Conservation (phyloP, 106 monocot species). For the Allium fistulosum region DNA sequence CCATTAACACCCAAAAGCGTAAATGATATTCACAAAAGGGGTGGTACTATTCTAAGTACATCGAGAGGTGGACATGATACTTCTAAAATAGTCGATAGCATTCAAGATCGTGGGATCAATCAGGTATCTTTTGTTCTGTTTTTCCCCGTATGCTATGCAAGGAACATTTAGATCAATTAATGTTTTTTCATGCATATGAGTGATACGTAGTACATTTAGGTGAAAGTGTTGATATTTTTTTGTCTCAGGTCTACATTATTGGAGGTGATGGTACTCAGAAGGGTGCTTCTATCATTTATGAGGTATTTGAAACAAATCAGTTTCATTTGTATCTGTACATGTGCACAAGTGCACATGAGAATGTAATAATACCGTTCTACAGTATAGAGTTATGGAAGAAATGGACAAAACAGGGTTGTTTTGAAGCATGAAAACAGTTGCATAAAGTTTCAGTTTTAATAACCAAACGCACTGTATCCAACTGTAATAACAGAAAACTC, state of each 20-base stretch:
- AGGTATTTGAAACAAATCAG: slow-evolving; percentile 35
- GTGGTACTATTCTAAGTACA: slow-evolving; percentile 77
- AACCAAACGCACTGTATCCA: no score
- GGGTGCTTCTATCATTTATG: slow-evolving; percentile 87
- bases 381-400: no score
- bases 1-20: slow-evolving; percentile 60
- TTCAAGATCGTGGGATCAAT: slow-evolving; percentile 84
- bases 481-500: no score
- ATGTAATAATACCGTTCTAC: background rate
- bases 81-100: slow-evolving; percentile 78
- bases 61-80: slow-evolving; percentile 90
- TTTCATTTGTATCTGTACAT: no score
- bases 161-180: background rate
- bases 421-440: no score
- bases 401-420: no score
- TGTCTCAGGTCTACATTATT: slow-evolving; percentile 75
- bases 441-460: no score
- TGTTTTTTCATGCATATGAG: background rate
- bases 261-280: slow-evolving; percentile 96
- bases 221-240: background rate
- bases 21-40: slow-evolving; percentile 86
- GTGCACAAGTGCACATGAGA: no score
- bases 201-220: background rate
- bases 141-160: no score
- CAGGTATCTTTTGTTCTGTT: slow-evolving; percentile 35